Base-by-base conservation (phyloP, 139 green algal species). In the Dunaliella primolecta region DNA sequence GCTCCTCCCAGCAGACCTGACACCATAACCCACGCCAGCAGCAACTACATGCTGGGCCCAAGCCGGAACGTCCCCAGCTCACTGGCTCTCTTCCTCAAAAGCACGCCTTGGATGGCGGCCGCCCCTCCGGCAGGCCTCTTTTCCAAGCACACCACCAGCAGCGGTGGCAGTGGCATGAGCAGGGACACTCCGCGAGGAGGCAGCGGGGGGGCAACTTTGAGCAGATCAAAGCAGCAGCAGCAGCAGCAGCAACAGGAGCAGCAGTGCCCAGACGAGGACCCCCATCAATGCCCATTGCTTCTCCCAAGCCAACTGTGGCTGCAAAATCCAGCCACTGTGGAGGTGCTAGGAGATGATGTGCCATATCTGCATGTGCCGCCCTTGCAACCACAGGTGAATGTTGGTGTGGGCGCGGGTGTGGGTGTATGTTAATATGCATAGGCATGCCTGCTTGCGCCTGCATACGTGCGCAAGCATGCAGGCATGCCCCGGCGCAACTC, bases 311-410 rank as follows among this genome's bases (percentile, higher is more conserved):
- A 84, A 0, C 71, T 79, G 20, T 80, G 31, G 56, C 64, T 78
- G 2, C 84, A 78, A 20, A 1, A 78, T 3, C 64, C 57, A 20
- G 21, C 38, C 0, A 32, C 83, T 0, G 32, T n/a, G 0, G 57
- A 70, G 1, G n/a, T 87, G 32, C 80, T 87, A 32, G 15, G 56
- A 21, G 78, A 70, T 34, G 34, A 78, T 20, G 84, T 87, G 80
- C 79, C 79, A 0, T 87, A 82, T 31, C 36, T 82, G 11, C 56
- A 70, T 2, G 1, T 78, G 56, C 11, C 38, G 31, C 36, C 23
- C 29, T 55, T 35, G 2, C 25, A 74, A 3, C 30, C n/a, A n/a
- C n/a, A n/a, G n/a, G n/a, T n/a, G n/a, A n/a, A n/a, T n/a, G n/a
- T n/a, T n/a, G n/a, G n/a, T n/a, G n/a, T n/a, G n/a, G n/a, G n/a